Base-by-base conservation (phyloP, 805 yeast genomes). In the Starmera dryadoides region DNA sequence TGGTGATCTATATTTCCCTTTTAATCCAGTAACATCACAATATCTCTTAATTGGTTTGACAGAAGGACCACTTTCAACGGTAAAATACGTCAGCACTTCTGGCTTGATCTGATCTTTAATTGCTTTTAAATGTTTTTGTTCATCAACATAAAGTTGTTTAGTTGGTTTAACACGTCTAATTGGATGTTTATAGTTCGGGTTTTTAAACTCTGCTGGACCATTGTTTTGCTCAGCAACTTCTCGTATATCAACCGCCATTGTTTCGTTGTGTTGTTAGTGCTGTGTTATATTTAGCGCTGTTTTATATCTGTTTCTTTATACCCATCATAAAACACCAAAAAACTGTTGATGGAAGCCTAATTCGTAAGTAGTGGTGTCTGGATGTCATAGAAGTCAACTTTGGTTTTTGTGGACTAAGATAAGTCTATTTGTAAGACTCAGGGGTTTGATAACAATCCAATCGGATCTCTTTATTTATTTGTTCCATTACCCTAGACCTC, bases 11-110 rank as follows among this genome's bases (percentile, higher is more conserved):
- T 91, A 91, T 23, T 63, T 72, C 0, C 88, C 91, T 36, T 77
- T 80, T 17, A 91, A 65, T 0, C 98, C 98, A 0, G 98, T 91
- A 35, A 91, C 79, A 56, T 93, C 98, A 60, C 98, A 91, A 62
- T 87, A 89, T 46, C 79, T 81, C 62, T 82, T 86, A 15, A 70
- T 64, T 0, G 98, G 98, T 45, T 67, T 73, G 47, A 88, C 62
- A 3, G 93, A 82, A 1, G 98, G 98, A 3, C 96, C 95, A 0
- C 96, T 95, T 22, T 76, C 76, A 6, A 89, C 64, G 30, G 81
- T 74, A 44, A 78, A 72, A 59, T 76, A 85, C 0, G 91, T 84
- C 10, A 87, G 79, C 6, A 76, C 69, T 42, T 77, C 71, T 33
- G 65, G 61, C 28, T 59, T 55, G 29, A 52, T 47, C 23, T 49